A percentile compares a stretch with the other conserved stretches of the same genome.
phyloP scores from a whole-genome alignment of 148 eudicot species.

The Pharnaceum exiguum region DNA sequence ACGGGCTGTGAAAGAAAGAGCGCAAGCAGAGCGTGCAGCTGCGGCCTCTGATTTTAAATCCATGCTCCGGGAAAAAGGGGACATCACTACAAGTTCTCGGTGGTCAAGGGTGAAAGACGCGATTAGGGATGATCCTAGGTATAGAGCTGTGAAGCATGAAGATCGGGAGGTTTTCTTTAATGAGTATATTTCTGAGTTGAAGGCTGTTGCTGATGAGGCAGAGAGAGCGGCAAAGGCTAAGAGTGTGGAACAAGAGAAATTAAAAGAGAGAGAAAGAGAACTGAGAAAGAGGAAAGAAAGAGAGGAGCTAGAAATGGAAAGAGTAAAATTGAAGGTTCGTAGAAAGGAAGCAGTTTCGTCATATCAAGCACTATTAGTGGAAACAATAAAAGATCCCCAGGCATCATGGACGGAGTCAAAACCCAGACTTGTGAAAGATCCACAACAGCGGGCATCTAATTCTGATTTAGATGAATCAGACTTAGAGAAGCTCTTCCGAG shows the following conservation, averaged over 20 bases:
- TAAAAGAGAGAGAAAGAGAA: constrained; percentile 89
- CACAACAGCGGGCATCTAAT: constrained; percentile 84
- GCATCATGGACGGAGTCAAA: constrained; percentile 95
- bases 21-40: constrained; percentile 68
- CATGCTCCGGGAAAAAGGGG: constrained; percentile 75
- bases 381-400: constrained; percentile 87
- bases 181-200: constrained; percentile 70
- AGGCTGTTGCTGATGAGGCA: constrained; percentile 62
- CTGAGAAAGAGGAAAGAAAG: constrained; percentile 88
- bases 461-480: constrained; percentile 82
- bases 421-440: constrained; percentile 87
- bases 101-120: constrained; percentile 98
- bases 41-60: constrained; percentile 59
- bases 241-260: constrained; percentile 87
- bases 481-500: constrained; percentile 87
- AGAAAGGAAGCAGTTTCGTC: constrained; percentile 88
- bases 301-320: constrained; percentile 97
- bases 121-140: constrained; percentile 73
- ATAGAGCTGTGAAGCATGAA: constrained; percentile 85
- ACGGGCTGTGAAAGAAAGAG: constrained; percentile 67
- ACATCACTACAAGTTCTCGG: constrained; percentile 64
- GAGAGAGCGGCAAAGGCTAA: constrained; percentile 57
- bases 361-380: constrained; percentile 93
- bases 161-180: constrained; percentile 79
- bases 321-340: constrained; percentile 80